Evolutionary conservation across 2,329 filamentous ascomycete species (phyloP).

Genomic region (Alternaria arborescens): DNA sequence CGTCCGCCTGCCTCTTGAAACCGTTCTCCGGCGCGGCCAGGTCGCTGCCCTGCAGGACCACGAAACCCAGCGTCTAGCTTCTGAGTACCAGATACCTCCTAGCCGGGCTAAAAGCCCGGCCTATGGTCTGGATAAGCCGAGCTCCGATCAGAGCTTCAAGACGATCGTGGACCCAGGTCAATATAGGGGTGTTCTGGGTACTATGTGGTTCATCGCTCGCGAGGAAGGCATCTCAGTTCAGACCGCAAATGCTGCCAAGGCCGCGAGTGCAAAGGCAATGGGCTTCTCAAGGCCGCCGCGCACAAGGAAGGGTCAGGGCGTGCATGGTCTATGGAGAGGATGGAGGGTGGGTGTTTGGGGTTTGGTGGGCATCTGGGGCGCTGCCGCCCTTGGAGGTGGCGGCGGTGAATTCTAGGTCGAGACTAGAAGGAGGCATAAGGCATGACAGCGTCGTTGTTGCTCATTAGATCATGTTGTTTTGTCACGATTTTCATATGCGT

Average conservation of each 20-base stretch:
- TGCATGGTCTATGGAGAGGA: slow-evolving; percentile 74
- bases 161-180: slow-evolving; percentile 82
- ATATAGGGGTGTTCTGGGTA: slow-evolving; percentile 88
- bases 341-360: slow-evolving; percentile 85
- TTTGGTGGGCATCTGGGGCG: slow-evolving; percentile 76
- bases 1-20: slow-evolving; percentile 89
- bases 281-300: slow-evolving; percentile 50
- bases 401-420: slow-evolving; percentile 46
- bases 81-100: slow-evolving; percentile 35
- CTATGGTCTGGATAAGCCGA: slow-evolving; percentile 30
- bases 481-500: background rate
- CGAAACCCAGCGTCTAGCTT: slow-evolving; percentile 40
- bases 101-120: slow-evolving; percentile 23
- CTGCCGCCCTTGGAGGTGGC: slow-evolving; percentile 63
- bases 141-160: slow-evolving; percentile 57
- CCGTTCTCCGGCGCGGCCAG: slow-evolving; percentile 87
- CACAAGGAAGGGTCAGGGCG: slow-evolving; percentile 69
- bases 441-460: background rate
- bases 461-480: background rate
- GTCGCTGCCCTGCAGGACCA: slow-evolving; percentile 66
- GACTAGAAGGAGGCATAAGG: background rate
- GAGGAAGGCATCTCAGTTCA: slow-evolving; percentile 74
- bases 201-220: slow-evolving; percentile 84
- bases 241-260: slow-evolving; percentile 30
- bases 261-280: slow-evolving; percentile 36